These are phyloP conservation scores for Bolboschoenoplectus hybrid DNA, from an alignment of 202 grass and related monocot genomes.

Conservation along the genomic window DNA sequence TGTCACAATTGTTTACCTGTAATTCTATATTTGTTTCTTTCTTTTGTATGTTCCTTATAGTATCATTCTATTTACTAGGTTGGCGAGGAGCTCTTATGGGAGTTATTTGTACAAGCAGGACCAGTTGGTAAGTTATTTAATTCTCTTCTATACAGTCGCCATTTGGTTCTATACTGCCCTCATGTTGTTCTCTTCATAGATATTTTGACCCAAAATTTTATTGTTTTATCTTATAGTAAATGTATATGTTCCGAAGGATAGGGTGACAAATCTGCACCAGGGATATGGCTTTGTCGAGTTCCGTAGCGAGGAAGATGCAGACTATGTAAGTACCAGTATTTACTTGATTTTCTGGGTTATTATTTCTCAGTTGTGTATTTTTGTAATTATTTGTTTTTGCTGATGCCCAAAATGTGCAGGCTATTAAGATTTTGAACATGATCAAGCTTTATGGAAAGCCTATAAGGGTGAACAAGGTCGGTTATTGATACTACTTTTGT, in stretches of 20 bases:
- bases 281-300: conserved; percentile 99
- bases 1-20: neutral
- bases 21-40: neutral
- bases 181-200: conserved; percentile 5
- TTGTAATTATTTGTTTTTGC: conserved; percentile 29
- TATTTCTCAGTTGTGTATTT: conserved; percentile 28
- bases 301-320: conserved; percentile 95
- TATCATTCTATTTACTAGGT: conserved; percentile 46
- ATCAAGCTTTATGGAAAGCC: conserved; percentile 98
- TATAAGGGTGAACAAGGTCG: conserved; percentile 97
- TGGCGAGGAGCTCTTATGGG: conserved; percentile 86
- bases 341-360: conserved; percentile 14
- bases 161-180: conserved; percentile 11
- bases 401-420: conserved; percentile 42
- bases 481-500: conserved; percentile 1
- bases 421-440: conserved; percentile 99
- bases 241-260: conserved; percentile 99
- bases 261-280: conserved; percentile 99
- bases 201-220: conserved; percentile 29
- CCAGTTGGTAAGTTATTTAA: conserved; percentile 77
- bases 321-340: conserved; percentile 69
- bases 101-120: conserved; percentile 94
- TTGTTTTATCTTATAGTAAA: conserved; percentile 73
- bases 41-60: conserved; percentile 7
- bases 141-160: neutral